phyloP scores from a whole-genome alignment of 768 basidiomycete species.

The Thelephora aurantiotincta region DNA sequence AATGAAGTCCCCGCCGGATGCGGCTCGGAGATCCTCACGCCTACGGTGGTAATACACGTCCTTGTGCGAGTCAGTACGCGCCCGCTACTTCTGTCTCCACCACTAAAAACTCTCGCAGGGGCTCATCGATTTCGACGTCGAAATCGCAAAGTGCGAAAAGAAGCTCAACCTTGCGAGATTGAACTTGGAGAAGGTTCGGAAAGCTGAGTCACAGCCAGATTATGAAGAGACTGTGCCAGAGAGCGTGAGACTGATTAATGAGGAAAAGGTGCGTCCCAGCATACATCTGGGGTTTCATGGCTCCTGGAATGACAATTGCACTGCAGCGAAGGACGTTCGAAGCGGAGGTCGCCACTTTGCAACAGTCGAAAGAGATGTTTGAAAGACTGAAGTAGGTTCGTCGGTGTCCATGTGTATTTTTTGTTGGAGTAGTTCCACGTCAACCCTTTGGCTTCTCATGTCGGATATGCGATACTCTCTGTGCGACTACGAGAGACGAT shows the following conservation, averaged over 20 bases:
- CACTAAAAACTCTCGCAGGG: slow-evolving; percentile 34
- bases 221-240: slow-evolving; percentile 73
- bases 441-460: too few relatives aligned
- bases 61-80: slow-evolving; percentile 62
- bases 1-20: slow-evolving; percentile 78
- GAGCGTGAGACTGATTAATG: slow-evolving; percentile 57
- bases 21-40: slow-evolving; percentile 67
- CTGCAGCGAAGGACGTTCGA: slow-evolving; percentile 59
- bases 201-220: slow-evolving; percentile 56
- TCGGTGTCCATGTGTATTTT: too few relatives aligned
- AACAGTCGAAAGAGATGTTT: slow-evolving; percentile 66
- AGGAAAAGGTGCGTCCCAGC: slow-evolving; percentile 56
- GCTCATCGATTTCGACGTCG: slow-evolving; percentile 76
- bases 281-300: slow-evolving; percentile 2
- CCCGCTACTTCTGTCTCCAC: neutral
- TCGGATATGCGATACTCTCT: too few relatives aligned
- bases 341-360: slow-evolving; percentile 64
- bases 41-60: slow-evolving; percentile 64
- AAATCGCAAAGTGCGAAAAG: slow-evolving; percentile 84
- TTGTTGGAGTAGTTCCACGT: too few relatives aligned
- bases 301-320: neutral
- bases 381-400: slow-evolving; percentile 36
- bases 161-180: slow-evolving; percentile 62
- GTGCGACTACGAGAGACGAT: too few relatives aligned
- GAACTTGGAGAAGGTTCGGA: slow-evolving; percentile 64